A percentile compares a stretch with the other conserved stretches of the same genome.
Conservation (phyloP, 176 grass and related monocot species). For the Lolium rigidum region DNA sequence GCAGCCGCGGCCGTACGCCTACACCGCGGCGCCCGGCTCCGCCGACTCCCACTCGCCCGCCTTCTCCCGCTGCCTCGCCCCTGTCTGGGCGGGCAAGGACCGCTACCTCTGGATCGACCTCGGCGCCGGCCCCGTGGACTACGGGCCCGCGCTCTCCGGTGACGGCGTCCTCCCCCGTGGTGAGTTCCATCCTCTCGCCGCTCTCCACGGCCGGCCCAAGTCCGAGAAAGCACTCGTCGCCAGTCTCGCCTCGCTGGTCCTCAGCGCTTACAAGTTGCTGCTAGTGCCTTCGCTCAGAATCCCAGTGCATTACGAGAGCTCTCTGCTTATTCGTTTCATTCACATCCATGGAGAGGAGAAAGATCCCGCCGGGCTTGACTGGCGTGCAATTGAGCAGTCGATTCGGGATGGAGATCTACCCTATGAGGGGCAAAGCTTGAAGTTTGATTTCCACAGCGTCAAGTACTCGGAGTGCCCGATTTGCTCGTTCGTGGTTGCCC, state of each 20-base stretch:
- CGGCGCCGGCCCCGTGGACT: conserved; percentile 80
- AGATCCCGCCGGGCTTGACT: conserved; percentile 72
- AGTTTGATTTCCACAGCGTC: conserved; percentile 56
- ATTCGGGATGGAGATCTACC: conserved; percentile 65
- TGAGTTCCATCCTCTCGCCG: conserved; percentile 88
- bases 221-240: conserved; percentile 72
- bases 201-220: conserved; percentile 79
- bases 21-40: conserved; percentile 56
- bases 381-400: conserved; percentile 65
- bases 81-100: conserved; percentile 84
- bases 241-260: conserved; percentile 73
- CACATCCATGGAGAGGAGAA: conserved; percentile 79
- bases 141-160: conserved; percentile 86
- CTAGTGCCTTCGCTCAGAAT: conserved; percentile 88
- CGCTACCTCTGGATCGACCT: conserved; percentile 97
- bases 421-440: conserved; percentile 64
- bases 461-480: conserved; percentile 78
- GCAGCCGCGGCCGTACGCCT: conserved; percentile 76
- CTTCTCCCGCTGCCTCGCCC: conserved; percentile 77
- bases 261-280: conserved; percentile 75
- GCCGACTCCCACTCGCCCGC: conserved; percentile 55
- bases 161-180: conserved; percentile 88
- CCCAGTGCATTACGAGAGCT: conserved; percentile 76
- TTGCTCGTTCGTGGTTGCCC: conserved; percentile 78
- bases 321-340: conserved; percentile 78